A percentile compares a stretch with the other conserved stretches of the same genome.
phyloP scores from a whole-genome alignment of 495 filamentous ascomycete genomes.

The Penicillium nucicola region DNA sequence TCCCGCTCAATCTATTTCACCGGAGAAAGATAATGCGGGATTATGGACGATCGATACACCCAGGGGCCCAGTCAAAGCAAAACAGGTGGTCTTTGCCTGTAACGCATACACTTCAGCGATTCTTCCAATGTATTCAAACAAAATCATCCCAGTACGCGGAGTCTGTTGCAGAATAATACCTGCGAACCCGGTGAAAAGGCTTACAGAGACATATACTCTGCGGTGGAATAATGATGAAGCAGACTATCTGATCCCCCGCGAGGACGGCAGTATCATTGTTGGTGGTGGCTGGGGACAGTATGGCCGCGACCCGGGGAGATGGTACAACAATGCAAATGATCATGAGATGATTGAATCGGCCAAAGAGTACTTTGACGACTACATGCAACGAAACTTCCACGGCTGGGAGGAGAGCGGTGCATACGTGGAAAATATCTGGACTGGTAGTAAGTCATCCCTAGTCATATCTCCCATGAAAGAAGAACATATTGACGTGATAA shows the following conservation, averaged over 20 bases:
- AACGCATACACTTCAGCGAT: conserved; percentile 75
- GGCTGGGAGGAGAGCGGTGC: conserved; percentile 42
- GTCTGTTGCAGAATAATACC: conserved; percentile 19
- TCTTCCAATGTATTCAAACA: conserved; percentile 59
- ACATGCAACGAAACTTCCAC: conserved; percentile 39
- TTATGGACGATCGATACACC: background rate
- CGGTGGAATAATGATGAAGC: conserved; percentile 13
- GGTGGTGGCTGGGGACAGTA: conserved; percentile 41
- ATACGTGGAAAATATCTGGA: conserved; percentile 43
- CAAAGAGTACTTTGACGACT: conserved; percentile 36
- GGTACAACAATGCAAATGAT: conserved; percentile 48
- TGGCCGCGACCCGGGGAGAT: conserved; percentile 20
- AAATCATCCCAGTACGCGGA: conserved; percentile 71
- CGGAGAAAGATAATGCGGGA: background rate
- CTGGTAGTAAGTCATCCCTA: conserved; percentile 36
- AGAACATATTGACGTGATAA: too few relatives aligned
- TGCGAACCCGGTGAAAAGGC: background rate
- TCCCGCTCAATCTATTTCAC: background rate
- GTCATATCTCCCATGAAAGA: background rate
- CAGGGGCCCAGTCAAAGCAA: conserved; percentile 20
- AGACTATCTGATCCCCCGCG: conserved; percentile 45
- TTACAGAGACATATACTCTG: conserved; percentile 9
- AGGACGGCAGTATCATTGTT: conserved; percentile 47
- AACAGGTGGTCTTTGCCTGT: conserved; percentile 63
- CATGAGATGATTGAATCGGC: conserved; percentile 32